Base-by-base conservation (phyloP, 2,329 filamentous ascomycete species). In the Colletotrichum sp. region DNA sequence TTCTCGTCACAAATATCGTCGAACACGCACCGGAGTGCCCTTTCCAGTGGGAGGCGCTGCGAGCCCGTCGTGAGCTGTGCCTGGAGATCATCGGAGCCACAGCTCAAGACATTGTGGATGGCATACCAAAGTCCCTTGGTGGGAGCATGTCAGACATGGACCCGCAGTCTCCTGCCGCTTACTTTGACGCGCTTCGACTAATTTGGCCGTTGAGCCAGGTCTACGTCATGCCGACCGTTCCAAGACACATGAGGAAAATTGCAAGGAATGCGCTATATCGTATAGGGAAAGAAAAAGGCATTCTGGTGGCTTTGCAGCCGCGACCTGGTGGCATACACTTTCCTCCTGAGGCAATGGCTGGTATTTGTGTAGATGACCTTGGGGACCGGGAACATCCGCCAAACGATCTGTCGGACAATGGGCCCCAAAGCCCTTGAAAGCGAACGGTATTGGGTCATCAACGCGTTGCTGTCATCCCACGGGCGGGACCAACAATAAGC, bases 161-260 rank as follows among this genome's bases (percentile, higher is more conserved):
- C 64, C 78, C 68, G 43, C 32, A 79, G 43, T 79, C 83, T 12
- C 85, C 84, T 26, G 80, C 78, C 55, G 79, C 81, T 13, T 77
- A 85, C 52, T 85, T 86, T 69, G 83, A 85, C 32, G 84, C 83
- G 2, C 71, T 86, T 52, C 83, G 82, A 79, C 74, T 86, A 32
- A 79, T 86, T 18, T 87, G 84, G 83, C 85, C 85, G 10, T 80
- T 86, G 24, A 82, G 81, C 8, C 72, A 81, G 2, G 78, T 86
- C 24, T 83, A 81, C 39, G 71, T 82, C 14, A 76, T 82, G 8
- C 74, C 80, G 4, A 78, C 82, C 6, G 81, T 81, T n/a, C 79
- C 80, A 34, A 71, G 78, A 2, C 80, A 81, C 34, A 81, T 85
- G 59, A 80, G 79, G 28, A 71, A 72, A 3, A 72, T 77, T 14